Evolutionary conservation across 108 stramenopile species (phyloP), one percentile per base, ranked within the genome.

Genomic region (Fragilariopsis cylindrus): DNA sequence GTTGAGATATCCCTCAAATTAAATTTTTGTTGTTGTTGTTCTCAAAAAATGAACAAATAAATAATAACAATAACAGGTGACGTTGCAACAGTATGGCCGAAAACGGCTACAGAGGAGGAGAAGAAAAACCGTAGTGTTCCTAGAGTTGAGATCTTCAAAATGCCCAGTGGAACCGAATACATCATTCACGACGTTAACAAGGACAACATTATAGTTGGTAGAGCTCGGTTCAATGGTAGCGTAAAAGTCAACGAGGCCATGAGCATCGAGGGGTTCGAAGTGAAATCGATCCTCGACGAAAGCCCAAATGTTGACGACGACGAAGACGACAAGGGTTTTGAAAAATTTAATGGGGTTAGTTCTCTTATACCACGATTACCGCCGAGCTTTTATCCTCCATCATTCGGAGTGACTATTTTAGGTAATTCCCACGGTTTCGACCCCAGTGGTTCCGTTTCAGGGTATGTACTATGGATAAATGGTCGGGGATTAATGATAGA

Each of bases 381-480:
- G 15, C 88, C 88, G 7, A 80, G 87, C 7, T 96, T 96, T 57
- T 82, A 91, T 69, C 95, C 97, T 40, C 97, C 97, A 7, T 91
- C 93, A 8, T 98, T 98, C 70, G 96, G 96, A 12, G 89, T 96
- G 3, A 98, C 97, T 7, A 95, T 96, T 16, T 79, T 98, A 13
- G 96, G 97, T 5, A 96, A 93, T 82, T 96, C 96, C 1, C 95
- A 96, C 73, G 96, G 97, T 4, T 98, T 98, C 76, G 97, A 98
- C 48, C 86, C 89, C 60, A 93, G 81, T 69, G 97, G 97, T 47
- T 94, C 92, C n/a, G 90, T 91, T 13, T 90, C 91, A 63, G 97
- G 97, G 8, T 98, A 96, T 81, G 97, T 98, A 19, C 75, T 98
- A 18, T 98, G 96, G 97, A 89, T 98, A n/a, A 96, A 96, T 65